Evolutionary conservation across 2,329 filamentous ascomycete species (phyloP).

Genomic region (Nothophaeocryptopus gaeumannii): DNA sequence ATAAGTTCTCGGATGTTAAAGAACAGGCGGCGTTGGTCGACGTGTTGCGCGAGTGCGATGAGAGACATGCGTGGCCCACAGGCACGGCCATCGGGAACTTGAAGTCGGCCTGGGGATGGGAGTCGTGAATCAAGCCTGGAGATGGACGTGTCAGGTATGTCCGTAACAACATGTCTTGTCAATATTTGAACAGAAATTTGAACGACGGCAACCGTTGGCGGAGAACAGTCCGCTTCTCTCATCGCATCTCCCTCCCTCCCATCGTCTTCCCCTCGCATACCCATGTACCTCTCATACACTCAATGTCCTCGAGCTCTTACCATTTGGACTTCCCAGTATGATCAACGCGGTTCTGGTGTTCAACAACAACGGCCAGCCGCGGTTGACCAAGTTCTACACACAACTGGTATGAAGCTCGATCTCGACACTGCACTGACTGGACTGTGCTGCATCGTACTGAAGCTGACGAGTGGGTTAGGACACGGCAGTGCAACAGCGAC

Average conservation of each 20-base stretch:
- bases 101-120: constrained; percentile 52
- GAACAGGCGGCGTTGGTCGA: constrained; percentile 52
- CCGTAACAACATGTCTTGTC: background rate
- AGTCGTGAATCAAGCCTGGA: background rate
- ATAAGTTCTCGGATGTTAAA: constrained; percentile 46
- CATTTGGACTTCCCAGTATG: constrained; percentile 53
- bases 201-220: no score
- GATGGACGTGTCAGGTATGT: no score
- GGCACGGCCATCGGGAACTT: constrained; percentile 48
- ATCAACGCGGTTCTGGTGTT: constrained; percentile 99
- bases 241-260: no score
- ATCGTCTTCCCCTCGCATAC: no score
- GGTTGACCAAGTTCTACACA: constrained; percentile 97
- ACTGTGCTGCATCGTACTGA: constrained; percentile 1
- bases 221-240: no score
- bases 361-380: constrained; percentile 95
- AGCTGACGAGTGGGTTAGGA: constrained; percentile 53
- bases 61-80: constrained; percentile 54
- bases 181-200: background rate
- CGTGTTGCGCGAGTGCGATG: constrained; percentile 49
- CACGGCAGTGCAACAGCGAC: constrained; percentile 91
- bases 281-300: no score
- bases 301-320: no score
- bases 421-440: background rate
- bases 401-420: constrained; percentile 65